These are phyloP conservation scores for Pseudodiploospora longispora DNA, from an alignment of 2,329 filamentous ascomycete genomes.

Conservation along the genomic window DNA sequence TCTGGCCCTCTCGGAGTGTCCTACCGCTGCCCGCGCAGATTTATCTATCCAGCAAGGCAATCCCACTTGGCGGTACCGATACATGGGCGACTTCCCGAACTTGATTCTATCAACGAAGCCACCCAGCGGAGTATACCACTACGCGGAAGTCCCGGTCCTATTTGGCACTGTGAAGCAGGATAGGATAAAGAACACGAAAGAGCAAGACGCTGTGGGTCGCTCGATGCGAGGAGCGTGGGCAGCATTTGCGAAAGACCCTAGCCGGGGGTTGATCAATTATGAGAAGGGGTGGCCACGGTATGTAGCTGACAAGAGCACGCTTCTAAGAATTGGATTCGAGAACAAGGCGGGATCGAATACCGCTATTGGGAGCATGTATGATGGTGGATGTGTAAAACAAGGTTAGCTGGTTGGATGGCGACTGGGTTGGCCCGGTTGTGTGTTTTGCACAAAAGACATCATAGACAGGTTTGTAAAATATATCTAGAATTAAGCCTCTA, in stretches of 20 bases:
- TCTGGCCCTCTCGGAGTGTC: no score
- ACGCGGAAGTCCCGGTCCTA: neutral
- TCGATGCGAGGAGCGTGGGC: neutral
- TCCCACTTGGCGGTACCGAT: neutral
- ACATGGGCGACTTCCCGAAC: constrained; percentile 1
- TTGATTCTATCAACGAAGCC: neutral
- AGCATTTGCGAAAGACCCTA: neutral
- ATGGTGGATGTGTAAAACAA: no score
- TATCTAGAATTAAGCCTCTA: no score
- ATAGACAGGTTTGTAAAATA: no score
- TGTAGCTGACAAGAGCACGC: no score
- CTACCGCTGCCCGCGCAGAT: constrained; percentile 11
- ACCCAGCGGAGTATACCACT: neutral
- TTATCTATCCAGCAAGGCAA: constrained; percentile 6
- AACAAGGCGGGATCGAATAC: no score
- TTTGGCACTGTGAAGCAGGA: neutral
- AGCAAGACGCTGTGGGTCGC: neutral
- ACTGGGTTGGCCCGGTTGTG: no score
- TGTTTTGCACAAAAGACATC: no score
- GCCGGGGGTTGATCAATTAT: neutral
- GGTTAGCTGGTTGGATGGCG: no score
- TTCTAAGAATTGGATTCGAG: no score
- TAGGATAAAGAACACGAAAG: neutral
- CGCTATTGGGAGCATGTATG: no score
- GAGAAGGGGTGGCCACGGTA: no score